Evolutionary conservation across 164 flowering plant genomes (phyloP).

Genomic region (Aristolochia fimbriata): DNA sequence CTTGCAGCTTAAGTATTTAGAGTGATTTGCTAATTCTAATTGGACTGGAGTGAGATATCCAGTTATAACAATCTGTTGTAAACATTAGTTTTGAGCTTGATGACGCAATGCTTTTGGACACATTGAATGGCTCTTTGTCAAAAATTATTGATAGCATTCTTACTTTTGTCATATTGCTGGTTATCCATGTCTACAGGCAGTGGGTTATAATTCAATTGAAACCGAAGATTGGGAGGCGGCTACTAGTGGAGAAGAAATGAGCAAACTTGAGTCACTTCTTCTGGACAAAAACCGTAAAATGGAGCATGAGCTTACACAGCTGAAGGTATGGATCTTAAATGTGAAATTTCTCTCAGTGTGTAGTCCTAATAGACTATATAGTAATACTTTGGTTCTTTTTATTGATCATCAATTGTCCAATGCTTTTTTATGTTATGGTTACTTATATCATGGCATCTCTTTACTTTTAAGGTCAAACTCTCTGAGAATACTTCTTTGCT

Average conservation of each 20-base stretch:
- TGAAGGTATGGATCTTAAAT: constrained; percentile 47
- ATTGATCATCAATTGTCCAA: neutral
- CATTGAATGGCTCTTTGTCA: too few species aligned
- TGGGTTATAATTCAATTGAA: constrained; percentile 97
- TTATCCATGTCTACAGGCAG: constrained; percentile 49
- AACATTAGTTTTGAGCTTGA: too few species aligned
- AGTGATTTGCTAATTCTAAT: too few species aligned
- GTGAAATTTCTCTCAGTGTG: neutral
- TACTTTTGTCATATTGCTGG: neutral
- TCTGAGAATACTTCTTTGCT: constrained; percentile 68
- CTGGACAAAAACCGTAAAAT: constrained; percentile 95
- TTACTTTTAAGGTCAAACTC: constrained; percentile 57
- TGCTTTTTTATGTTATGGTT: neutral
- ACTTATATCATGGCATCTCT: neutral
- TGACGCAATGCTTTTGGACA: too few species aligned
- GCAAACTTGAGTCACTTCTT: constrained; percentile 88
- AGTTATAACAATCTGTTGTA: too few species aligned
- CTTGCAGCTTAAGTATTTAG: too few species aligned
- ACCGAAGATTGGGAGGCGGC: constrained; percentile 99
- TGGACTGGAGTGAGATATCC: too few species aligned
- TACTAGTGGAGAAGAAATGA: constrained; percentile 96
- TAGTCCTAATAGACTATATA: neutral
- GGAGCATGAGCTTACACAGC: constrained; percentile 94
- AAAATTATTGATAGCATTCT: too few species aligned
- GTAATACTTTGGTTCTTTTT: neutral